These are phyloP conservation scores for Cocos nucifera DNA, from an alignment of 176 grass and related monocot species.

Conservation along the genomic window DNA sequence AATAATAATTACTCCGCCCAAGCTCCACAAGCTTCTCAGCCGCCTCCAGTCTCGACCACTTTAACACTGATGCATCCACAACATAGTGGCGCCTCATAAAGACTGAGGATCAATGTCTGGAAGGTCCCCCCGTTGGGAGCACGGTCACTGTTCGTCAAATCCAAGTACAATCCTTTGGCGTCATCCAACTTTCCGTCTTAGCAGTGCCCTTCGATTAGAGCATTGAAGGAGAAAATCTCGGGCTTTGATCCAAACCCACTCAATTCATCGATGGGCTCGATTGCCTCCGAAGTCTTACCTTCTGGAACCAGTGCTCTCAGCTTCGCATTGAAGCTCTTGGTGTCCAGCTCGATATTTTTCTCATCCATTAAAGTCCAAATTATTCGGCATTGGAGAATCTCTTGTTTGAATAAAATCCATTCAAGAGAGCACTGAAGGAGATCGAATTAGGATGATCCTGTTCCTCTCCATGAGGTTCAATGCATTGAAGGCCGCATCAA, in stretches of 20 bases:
- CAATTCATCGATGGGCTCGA: conserved; percentile 34
- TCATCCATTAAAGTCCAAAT: conserved; percentile 19
- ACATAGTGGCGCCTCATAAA: conserved; percentile 21
- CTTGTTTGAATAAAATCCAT: conserved; percentile 29
- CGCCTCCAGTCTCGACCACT: conserved; percentile 31
- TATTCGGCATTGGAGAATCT: conserved; percentile 17
- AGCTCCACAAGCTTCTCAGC: conserved; percentile 35
- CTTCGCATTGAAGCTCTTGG: conserved; percentile 45
- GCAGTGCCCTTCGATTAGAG: conserved; percentile 38
- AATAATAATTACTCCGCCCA: conserved; percentile 30
- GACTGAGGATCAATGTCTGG: conserved; percentile 29
- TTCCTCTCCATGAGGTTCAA: conserved; percentile 43
- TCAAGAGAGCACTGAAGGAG: conserved; percentile 42
- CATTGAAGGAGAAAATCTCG: conserved; percentile 44
- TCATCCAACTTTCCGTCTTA: conserved; percentile 39
- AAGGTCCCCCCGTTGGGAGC: conserved; percentile 36
- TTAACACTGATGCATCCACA: conserved; percentile 13
- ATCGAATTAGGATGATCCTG: conserved; percentile 17
- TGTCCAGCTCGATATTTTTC: conserved; percentile 12
- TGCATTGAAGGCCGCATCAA: conserved; percentile 32
- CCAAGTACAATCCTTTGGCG: conserved; percentile 35
- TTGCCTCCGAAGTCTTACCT: conserved; percentile 29
- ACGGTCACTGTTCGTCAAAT: conserved; percentile 38
- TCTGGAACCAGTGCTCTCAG: conserved; percentile 32
- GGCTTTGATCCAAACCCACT: conserved; percentile 38